phyloP scores from a whole-genome alignment of 2,329 filamentous ascomycete genomes.

The Penicillium vulpinum region DNA sequence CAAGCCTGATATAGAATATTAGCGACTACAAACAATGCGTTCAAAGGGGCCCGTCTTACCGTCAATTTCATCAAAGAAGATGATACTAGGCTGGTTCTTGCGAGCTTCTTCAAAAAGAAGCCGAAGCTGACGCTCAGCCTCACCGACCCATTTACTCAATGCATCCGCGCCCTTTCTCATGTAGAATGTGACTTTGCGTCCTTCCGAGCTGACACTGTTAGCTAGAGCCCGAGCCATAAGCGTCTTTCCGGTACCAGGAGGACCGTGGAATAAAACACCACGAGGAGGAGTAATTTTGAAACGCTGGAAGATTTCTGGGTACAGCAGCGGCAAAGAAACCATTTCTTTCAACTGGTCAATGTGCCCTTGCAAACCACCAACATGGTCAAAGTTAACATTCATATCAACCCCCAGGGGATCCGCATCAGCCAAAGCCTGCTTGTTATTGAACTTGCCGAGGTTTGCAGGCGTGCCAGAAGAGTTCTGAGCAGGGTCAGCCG shows the following conservation, averaged over 20 bases:
- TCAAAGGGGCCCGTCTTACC: slow-evolving; percentile 50
- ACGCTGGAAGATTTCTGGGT: slow-evolving; percentile 87
- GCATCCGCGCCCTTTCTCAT: slow-evolving; percentile 99
- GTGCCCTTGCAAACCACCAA: slow-evolving; percentile 87
- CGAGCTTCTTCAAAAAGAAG: slow-evolving; percentile 93
- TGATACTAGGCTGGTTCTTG: slow-evolving; percentile 95
- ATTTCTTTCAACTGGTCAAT: slow-evolving; percentile 99
- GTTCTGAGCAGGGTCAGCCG: slow-evolving; percentile 57
- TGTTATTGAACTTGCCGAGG: slow-evolving; percentile 90
- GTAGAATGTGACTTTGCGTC: slow-evolving; percentile 96
- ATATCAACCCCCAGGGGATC: slow-evolving; percentile 92
- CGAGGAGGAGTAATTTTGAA: slow-evolving; percentile 93
- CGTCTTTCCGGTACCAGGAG: slow-evolving; percentile 96
- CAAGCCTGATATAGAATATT: slow-evolving; percentile 50
- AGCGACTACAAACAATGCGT: slow-evolving; percentile 1
- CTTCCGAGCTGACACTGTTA: slow-evolving; percentile 83
- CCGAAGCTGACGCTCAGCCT: slow-evolving; percentile 91
- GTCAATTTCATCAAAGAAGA: slow-evolving; percentile 99
- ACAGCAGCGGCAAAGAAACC: slow-evolving; percentile 90
- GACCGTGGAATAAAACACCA: slow-evolving; percentile 94
- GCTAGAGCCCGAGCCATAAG: slow-evolving; percentile 90
- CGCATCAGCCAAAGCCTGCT: slow-evolving; percentile 86
- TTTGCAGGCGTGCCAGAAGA: slow-evolving; percentile 70
- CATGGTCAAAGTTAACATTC: slow-evolving; percentile 89
- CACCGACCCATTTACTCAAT: slow-evolving; percentile 97